A percentile compares a stretch with the other conserved stretches of the same genome.
Conservation (phyloP, 768 basidiomycete species). For the Leccinum longicurvipes region DNA sequence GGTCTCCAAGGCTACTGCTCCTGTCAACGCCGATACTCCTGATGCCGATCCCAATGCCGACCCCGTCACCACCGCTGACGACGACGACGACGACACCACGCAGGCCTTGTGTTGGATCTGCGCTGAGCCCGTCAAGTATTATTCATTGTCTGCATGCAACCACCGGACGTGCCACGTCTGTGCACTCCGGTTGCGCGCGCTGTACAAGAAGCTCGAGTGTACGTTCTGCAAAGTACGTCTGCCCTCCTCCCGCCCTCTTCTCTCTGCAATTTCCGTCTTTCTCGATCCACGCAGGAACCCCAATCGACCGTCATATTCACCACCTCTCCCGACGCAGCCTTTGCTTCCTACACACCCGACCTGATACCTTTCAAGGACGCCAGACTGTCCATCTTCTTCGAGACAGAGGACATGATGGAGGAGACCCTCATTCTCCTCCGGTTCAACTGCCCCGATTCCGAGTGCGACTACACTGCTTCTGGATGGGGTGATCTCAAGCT, state of each 20-base stretch:
- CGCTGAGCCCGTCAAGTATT: conserved; percentile 90
- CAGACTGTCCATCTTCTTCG: conserved; percentile 79
- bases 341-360: conserved; percentile 54
- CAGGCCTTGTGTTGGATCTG: conserved; percentile 80
- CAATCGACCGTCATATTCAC: conserved; percentile 79
- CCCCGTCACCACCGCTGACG: neutral
- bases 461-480: conserved; percentile 79
- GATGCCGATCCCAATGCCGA: neutral
- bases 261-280: neutral
- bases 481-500: conserved; percentile 90
- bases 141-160: conserved; percentile 84
- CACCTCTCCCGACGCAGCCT: conserved; percentile 55
- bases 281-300: conserved; percentile 49
- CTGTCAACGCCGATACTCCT: neutral
- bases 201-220: conserved; percentile 93
- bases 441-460: conserved; percentile 87
- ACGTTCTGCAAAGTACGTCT: conserved; percentile 80
- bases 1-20: neutral
- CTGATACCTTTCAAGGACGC: conserved; percentile 61
- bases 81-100: conserved; percentile 34
- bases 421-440: conserved; percentile 86
- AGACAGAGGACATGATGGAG: conserved; percentile 93
- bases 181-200: conserved; percentile 76
- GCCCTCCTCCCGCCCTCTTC: too few species aligned
- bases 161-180: conserved; percentile 97